Conservation (phyloP, 108 stramenopile species). For the Cyclotella distinguenda region DNA sequence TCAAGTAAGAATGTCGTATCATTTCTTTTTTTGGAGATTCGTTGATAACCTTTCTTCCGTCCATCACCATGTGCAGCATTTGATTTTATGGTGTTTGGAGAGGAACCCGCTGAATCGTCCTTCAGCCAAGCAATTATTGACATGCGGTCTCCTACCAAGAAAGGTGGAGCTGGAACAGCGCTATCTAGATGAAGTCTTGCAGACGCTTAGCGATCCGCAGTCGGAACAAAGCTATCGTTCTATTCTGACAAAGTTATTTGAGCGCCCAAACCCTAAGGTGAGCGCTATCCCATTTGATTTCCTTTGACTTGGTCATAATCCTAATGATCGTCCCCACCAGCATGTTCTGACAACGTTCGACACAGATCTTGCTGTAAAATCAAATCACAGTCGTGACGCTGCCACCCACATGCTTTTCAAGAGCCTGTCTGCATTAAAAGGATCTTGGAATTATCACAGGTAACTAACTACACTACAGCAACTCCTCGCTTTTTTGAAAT, state of each 20-base stretch:
- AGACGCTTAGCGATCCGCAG: slow-evolving; percentile 72
- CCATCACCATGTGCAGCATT: slow-evolving; percentile 46
- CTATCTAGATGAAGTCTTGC: slow-evolving; percentile 79
- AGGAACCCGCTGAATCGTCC: slow-evolving; percentile 59
- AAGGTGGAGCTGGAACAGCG: slow-evolving; percentile 74
- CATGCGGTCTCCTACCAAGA: slow-evolving; percentile 63
- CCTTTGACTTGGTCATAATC: neutral
- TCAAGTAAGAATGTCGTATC: neutral
- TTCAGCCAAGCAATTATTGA: slow-evolving; percentile 57
- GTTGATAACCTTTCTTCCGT: neutral
- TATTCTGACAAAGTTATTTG: slow-evolving; percentile 67
- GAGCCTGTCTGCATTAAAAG: slow-evolving; percentile 34
- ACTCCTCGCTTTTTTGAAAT: no score
- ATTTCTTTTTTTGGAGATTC: neutral
- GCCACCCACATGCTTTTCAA: slow-evolving; percentile 30
- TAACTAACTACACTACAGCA: neutral
- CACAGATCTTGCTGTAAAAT: slow-evolving; percentile 67
- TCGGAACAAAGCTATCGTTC: slow-evolving; percentile 58
- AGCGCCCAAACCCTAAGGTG: slow-evolving; percentile 51
- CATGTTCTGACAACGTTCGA: slow-evolving; percentile 68
- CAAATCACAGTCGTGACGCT: slow-evolving; percentile 38
- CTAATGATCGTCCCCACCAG: neutral
- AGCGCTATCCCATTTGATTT: neutral
- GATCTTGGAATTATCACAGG: slow-evolving; percentile 28
- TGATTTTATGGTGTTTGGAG: slow-evolving; percentile 81